Conservation (phyloP, 2,329 filamentous ascomycete species). For the Phaeosphaeria sp. region DNA sequence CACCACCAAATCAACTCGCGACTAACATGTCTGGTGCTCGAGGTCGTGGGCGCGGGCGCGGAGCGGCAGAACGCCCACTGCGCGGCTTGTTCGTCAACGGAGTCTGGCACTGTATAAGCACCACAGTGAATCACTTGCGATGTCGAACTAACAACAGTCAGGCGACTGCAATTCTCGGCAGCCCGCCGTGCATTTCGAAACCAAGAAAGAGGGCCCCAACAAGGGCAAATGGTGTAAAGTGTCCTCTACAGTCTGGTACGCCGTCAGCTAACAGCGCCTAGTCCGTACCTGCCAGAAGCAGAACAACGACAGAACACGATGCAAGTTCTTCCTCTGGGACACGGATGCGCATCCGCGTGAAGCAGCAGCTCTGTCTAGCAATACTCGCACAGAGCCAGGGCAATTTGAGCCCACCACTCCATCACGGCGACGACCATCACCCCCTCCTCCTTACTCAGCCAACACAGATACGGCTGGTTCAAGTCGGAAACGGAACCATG, state of each 20-base stretch:
- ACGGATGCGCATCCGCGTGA: constrained; percentile 60
- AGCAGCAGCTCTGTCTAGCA: constrained; percentile 55
- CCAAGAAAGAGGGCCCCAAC: constrained; percentile 64
- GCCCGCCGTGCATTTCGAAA: constrained; percentile 62
- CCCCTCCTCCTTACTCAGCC: constrained; percentile 27
- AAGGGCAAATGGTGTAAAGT: constrained; percentile 60
- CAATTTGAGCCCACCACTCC: constrained; percentile 17
- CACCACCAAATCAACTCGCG: not conserved
- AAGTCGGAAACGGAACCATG: constrained; percentile 40
- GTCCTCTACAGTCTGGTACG: not conserved
- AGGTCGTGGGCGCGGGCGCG: constrained; percentile 12
- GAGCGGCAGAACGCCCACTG: constrained; percentile 10
- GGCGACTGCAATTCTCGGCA: constrained; percentile 63
- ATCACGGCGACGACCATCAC: constrained; percentile 20
- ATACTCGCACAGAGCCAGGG: constrained; percentile 55
- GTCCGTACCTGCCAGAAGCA: constrained; percentile 65
- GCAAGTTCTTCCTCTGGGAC: constrained; percentile 66
- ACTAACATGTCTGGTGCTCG: constrained; percentile 26
- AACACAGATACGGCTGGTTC: constrained; percentile 11
- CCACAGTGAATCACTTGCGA: too few species aligned
- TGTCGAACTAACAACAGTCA: constrained; percentile 26
- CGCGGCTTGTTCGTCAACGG: constrained; percentile 32
- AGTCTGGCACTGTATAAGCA: constrained; percentile 33
- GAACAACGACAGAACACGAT: constrained; percentile 52
- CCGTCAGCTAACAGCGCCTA: constrained; percentile 21